These are phyloP conservation scores for Saturnispora zaruensis DNA, from an alignment of 805 yeast genomes.

Conservation along the genomic window DNA sequence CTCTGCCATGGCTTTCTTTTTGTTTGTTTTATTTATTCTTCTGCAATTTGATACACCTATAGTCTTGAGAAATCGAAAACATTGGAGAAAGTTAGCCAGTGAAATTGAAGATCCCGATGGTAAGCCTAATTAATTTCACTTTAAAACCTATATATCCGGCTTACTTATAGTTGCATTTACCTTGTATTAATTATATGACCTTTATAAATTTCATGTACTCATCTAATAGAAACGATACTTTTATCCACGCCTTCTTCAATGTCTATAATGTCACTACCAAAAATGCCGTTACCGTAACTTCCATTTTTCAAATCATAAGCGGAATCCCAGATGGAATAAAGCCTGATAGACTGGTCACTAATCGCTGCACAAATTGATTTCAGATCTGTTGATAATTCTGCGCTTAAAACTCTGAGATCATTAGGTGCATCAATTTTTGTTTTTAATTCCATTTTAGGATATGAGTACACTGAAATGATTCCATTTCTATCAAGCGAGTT, in stretches of 20 bases:
- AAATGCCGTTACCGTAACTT: conserved; percentile 32
- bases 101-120: conserved; percentile 72
- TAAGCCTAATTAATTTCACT: conserved; percentile 52
- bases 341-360: conserved; percentile 69
- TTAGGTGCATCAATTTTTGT: conserved; percentile 42
- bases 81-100: conserved; percentile 51
- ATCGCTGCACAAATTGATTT: conserved; percentile 62
- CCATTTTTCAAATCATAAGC: conserved; percentile 29
- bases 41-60: conserved; percentile 59
- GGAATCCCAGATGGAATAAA: conserved; percentile 63
- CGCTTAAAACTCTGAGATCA: conserved; percentile 54
- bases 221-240: conserved; percentile 23
- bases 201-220: neutral
- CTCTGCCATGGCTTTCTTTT: conserved; percentile 44
- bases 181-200: neutral
- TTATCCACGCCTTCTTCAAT: conserved; percentile 44
- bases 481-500: conserved; percentile 37
- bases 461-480: conserved; percentile 53
- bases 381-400: conserved; percentile 58
- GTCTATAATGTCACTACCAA: conserved; percentile 52
- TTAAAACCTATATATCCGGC: neutral
- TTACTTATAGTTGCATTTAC: neutral
- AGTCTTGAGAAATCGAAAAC: conserved; percentile 57
- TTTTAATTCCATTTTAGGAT: conserved; percentile 50
- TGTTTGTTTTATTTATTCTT: conserved; percentile 42